Conservation (phyloP, 805 yeast species). For the Metschnikowia drakensbergensis region DNA sequence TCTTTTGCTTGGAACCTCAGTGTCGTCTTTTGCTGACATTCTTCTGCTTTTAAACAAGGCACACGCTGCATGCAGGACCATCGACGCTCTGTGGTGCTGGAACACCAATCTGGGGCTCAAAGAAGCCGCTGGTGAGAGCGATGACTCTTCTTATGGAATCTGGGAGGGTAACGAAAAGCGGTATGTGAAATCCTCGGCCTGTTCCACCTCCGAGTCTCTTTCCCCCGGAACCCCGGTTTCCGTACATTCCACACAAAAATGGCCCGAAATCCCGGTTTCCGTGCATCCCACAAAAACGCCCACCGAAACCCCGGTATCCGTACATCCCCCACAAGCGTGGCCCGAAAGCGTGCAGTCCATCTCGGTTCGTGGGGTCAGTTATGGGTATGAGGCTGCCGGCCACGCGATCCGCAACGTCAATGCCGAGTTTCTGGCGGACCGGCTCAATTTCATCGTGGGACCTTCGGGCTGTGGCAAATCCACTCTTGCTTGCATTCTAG, state of each 20-base stretch:
- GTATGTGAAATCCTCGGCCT: background rate
- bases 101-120: background rate
- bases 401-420: constrained; percentile 46
- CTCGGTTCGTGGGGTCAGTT: constrained; percentile 42
- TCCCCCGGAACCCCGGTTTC: background rate
- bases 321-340: background rate
- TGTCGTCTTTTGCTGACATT: constrained; percentile 54
- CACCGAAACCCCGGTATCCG: background rate
- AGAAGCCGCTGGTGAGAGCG: background rate
- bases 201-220: constrained; percentile 2
- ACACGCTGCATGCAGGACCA: constrained; percentile 55
- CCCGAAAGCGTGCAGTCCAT: background rate
- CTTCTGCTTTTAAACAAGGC: constrained; percentile 67
- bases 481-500: constrained; percentile 60
- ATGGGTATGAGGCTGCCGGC: constrained; percentile 50
- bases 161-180: background rate
- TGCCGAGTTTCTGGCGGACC: constrained; percentile 43
- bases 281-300: background rate
- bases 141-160: background rate
- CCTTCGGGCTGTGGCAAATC: constrained; percentile 94
- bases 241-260: background rate
- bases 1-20: constrained; percentile 59
- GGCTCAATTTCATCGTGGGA: constrained; percentile 69
- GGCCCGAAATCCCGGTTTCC: background rate
- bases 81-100: constrained; percentile 32